phyloP scores from a whole-genome alignment of 2,329 filamentous ascomycete species.

The Calonectria pteridis region DNA sequence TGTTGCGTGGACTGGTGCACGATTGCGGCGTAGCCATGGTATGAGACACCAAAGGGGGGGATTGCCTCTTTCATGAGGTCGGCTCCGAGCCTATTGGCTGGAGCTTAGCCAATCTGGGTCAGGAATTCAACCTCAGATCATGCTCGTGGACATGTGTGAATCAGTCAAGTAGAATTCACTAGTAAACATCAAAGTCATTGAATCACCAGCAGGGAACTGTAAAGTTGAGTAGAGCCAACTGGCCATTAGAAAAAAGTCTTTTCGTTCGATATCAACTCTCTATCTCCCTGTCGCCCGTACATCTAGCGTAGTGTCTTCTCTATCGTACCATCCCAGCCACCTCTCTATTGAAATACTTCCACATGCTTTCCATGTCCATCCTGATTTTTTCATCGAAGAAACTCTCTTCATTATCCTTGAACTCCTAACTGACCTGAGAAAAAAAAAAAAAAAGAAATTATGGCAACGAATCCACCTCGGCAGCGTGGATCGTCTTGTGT shows the following conservation, averaged over 20 bases:
- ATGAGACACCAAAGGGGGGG: constrained; percentile 9
- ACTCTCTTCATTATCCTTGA: constrained; percentile 24
- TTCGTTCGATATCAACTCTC: constrained; percentile 9
- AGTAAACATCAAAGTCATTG: not conserved
- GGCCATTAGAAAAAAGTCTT: constrained; percentile 9
- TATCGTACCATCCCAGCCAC: constrained; percentile 24
- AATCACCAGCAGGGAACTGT: not conserved
- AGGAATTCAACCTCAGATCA: constrained; percentile 22
- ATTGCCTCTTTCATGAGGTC: constrained; percentile 40
- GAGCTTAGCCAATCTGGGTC: constrained; percentile 18
- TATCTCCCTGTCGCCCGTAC: constrained; percentile 4
- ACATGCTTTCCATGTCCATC: constrained; percentile 25
- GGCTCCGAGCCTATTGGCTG: constrained; percentile 35
- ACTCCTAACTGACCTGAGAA: constrained; percentile 34
- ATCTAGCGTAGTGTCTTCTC: constrained; percentile 18
- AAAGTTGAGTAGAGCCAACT: not conserved
- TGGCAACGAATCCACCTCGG: constrained; percentile 6
- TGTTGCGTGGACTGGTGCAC: not conserved
- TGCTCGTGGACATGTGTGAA: not conserved
- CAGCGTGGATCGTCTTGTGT: not conserved
- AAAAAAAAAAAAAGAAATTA: constrained; percentile 26
- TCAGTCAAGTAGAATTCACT: not conserved
- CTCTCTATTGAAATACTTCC: constrained; percentile 27
- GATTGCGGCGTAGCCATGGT: constrained; percentile 13
- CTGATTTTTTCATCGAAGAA: constrained; percentile 12